Conservation (phyloP, 2,329 filamentous ascomycete genomes). For the Akanthomyces dipterigenus region DNA sequence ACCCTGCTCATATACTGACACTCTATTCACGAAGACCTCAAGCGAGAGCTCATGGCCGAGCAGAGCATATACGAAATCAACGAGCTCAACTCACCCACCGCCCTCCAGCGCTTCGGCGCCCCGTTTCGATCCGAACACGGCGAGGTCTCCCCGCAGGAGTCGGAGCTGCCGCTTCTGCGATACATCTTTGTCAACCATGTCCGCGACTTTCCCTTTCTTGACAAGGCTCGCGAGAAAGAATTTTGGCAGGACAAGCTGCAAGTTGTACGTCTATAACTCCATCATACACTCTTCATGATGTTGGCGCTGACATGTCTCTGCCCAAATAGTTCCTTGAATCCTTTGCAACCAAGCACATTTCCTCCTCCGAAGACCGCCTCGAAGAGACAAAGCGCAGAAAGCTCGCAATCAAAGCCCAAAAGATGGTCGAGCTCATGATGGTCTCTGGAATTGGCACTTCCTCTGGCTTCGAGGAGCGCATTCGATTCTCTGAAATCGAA, state of each 20-base stretch:
- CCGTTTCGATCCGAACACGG: slow-evolving; percentile 90
- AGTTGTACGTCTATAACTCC: slow-evolving; percentile 53
- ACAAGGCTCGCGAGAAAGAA: slow-evolving; percentile 95
- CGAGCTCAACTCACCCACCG: slow-evolving; percentile 91
- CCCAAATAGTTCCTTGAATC: slow-evolving; percentile 77
- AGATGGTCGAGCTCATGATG: slow-evolving; percentile 98
- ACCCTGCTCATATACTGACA: slow-evolving; percentile 10
- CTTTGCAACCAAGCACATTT: slow-evolving; percentile 95
- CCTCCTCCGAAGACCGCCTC: slow-evolving; percentile 88
- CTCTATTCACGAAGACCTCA: slow-evolving; percentile 60
- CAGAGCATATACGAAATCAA: slow-evolving; percentile 87
- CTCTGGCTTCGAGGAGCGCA: slow-evolving; percentile 94
- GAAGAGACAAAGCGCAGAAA: slow-evolving; percentile 96
- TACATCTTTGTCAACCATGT: slow-evolving; percentile 99
- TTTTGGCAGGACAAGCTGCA: slow-evolving; percentile 99
- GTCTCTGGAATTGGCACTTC: slow-evolving; percentile 93
- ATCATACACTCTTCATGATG: background rate
- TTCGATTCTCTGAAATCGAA: slow-evolving; percentile 93
- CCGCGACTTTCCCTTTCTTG: slow-evolving; percentile 93
- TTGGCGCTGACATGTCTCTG: background rate
- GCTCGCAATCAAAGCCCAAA: slow-evolving; percentile 85
- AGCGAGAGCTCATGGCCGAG: slow-evolving; percentile 85
- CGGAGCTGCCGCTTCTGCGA: slow-evolving; percentile 83
- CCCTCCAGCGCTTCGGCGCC: slow-evolving; percentile 88
- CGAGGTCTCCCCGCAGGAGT: slow-evolving; percentile 88